These are phyloP conservation scores for Suillus discolor DNA, from an alignment of 768 basidiomycete species.

Conservation along the genomic window DNA sequence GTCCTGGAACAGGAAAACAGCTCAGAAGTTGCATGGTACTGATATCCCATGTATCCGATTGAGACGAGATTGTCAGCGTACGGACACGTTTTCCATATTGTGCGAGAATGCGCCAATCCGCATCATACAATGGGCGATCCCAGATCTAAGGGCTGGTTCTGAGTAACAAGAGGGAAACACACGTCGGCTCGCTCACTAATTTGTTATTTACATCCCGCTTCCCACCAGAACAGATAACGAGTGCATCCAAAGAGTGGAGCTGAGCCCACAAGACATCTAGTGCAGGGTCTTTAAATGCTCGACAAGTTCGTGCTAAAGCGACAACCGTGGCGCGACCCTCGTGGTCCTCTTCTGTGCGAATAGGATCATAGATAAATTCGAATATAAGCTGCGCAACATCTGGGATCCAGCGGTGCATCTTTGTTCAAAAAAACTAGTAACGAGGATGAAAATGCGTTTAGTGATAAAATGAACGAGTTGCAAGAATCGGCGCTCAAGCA, in stretches of 20 bases:
- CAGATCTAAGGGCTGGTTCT: constrained; percentile 2
- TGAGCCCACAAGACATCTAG: constrained; percentile 10
- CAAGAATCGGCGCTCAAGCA: too few relatives aligned
- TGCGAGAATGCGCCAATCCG: constrained; percentile 4
- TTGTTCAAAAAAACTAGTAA: not conserved
- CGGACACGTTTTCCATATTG: constrained; percentile 6
- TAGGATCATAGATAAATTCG: constrained; percentile 17
- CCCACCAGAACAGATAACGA: constrained; percentile 8
- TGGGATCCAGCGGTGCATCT: constrained; percentile 9
- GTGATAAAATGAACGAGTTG: not conserved
- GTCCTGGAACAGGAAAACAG: constrained; percentile 6
- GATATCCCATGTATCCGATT: not conserved
- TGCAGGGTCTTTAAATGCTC: constrained; percentile 10
- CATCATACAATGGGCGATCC: constrained; percentile 6
- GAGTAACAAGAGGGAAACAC: not conserved
- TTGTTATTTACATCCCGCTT: not conserved
- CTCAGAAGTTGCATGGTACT: constrained; percentile 1
- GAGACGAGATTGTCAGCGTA: not conserved
- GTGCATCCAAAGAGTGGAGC: constrained; percentile 7
- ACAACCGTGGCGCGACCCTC: not conserved
- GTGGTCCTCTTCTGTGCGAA: not conserved
- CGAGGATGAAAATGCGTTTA: not conserved
- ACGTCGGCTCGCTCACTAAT: not conserved
- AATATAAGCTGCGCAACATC: constrained; percentile 28
- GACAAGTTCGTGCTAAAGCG: constrained; percentile 7